Conservation (phyloP, 1,284 basidiomycete genomes). For the Chondrostereum purpureum region DNA sequence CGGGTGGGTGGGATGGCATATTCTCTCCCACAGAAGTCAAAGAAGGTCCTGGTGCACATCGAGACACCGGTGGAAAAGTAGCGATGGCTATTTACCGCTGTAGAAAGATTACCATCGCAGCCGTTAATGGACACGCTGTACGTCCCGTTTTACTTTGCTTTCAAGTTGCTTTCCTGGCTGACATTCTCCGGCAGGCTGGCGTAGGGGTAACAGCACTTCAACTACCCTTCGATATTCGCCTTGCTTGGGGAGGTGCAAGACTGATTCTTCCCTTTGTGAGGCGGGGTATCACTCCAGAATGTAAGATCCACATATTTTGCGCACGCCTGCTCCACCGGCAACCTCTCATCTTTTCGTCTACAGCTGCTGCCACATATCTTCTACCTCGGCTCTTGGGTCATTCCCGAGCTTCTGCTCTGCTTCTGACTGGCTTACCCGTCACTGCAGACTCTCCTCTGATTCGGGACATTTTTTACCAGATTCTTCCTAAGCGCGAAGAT, state of each 20-base stretch:
- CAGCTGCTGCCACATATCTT: slow-evolving; percentile 46
- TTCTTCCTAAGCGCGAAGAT: slow-evolving; percentile 40
- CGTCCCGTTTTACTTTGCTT: too few species aligned
- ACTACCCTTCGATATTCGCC: slow-evolving; percentile 51
- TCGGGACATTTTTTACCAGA: slow-evolving; percentile 37
- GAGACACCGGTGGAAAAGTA: slow-evolving; percentile 42
- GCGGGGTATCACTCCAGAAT: slow-evolving; percentile 48
- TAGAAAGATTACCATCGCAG: slow-evolving; percentile 50
- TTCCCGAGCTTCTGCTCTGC: slow-evolving; percentile 41
- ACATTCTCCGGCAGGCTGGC: slow-evolving; percentile 36
- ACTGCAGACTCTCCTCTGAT: slow-evolving; percentile 39
- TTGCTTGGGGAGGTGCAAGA: slow-evolving; percentile 48
- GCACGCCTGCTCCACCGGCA: too few species aligned
- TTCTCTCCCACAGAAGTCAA: slow-evolving; percentile 31
- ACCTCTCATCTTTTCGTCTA: too few species aligned
- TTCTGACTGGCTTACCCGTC: slow-evolving; percentile 41
- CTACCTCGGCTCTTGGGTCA: slow-evolving; percentile 47
- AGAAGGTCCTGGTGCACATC: slow-evolving; percentile 39
- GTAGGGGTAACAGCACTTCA: slow-evolving; percentile 48
- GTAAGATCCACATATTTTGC: too few species aligned
- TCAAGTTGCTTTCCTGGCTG: too few species aligned
- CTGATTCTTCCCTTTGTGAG: slow-evolving; percentile 49
- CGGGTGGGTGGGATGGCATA: slow-evolving; percentile 32
- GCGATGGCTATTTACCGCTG: slow-evolving; percentile 43
- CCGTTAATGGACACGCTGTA: slow-evolving; percentile 55